These are phyloP conservation scores for Dendryphion nanum DNA, from an alignment of 2,329 filamentous ascomycete species.

Conservation along the genomic window DNA sequence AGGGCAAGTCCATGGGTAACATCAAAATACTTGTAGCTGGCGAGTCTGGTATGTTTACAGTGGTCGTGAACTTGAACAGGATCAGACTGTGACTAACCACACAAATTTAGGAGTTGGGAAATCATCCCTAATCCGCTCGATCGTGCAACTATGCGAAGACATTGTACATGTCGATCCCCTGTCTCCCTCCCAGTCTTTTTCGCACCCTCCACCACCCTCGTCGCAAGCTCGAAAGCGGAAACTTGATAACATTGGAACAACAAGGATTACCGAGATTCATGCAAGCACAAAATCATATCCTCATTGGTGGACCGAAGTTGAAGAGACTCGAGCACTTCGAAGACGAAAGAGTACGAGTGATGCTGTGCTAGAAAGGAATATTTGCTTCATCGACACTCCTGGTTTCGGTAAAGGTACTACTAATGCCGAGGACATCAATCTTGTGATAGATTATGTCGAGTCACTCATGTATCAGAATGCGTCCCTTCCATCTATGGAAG, in stretches of 20 bases:
- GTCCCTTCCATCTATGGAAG: constrained; percentile 61
- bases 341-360: constrained; percentile 69
- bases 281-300: constrained; percentile 66
- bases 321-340: constrained; percentile 60
- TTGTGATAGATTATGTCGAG: constrained; percentile 68
- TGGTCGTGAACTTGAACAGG: no score
- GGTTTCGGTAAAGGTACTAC: constrained; percentile 54
- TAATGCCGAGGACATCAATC: constrained; percentile 19
- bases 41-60: constrained; percentile 60
- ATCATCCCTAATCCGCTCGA: constrained; percentile 82
- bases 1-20: constrained; percentile 77
- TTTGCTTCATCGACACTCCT: constrained; percentile 89
- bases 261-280: constrained; percentile 40
- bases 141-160: constrained; percentile 82
- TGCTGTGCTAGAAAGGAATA: constrained; percentile 79
- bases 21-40: constrained; percentile 89
- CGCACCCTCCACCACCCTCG: constrained; percentile 21
- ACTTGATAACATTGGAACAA: constrained; percentile 17
- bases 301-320: constrained; percentile 81
- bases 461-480: constrained; percentile 63
- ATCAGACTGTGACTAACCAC: no score
- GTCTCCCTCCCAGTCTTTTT: constrained; percentile 24
- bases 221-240: constrained; percentile 26
- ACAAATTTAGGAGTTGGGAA: constrained; percentile 71
- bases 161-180: constrained; percentile 88